Percentiles rank a stretch among this genome's conserved stretches.
Evolutionary conservation across 139 green algal species (phyloP).

Genomic region (Eudorina sp.): DNA sequence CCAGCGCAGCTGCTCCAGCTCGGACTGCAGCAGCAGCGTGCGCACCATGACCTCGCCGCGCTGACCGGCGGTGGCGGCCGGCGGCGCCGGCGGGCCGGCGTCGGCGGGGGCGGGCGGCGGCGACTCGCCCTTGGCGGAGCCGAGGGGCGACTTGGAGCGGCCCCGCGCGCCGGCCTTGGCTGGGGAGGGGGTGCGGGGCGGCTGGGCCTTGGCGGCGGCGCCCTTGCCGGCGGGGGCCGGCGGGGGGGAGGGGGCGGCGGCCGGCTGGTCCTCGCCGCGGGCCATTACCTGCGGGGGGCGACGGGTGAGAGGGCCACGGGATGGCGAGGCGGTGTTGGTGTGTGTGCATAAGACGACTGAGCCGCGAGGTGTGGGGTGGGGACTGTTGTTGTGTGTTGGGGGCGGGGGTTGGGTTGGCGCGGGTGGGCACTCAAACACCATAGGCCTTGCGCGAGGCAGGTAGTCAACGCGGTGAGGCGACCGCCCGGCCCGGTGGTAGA

Average conservation of each 20-base stretch:
- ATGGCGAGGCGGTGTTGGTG: not conserved
- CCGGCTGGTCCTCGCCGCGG: conserved; percentile 14
- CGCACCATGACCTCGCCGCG: conserved; percentile 55
- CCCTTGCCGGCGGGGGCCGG: not conserved
- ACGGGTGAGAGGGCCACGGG: not conserved
- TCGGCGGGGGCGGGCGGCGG: not conserved
- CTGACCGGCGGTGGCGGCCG: conserved; percentile 31
- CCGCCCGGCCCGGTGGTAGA: not conserved
- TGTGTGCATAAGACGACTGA: not conserved
- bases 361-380: no score
- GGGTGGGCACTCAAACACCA: no score
- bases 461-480: not conserved
- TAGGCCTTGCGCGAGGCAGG: not conserved
- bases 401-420: not conserved
- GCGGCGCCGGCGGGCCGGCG: not conserved
- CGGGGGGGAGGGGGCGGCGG: not conserved
- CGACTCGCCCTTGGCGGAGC: conserved; percentile 18
- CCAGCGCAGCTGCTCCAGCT: conserved; percentile 58
- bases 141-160: conserved; percentile 33
- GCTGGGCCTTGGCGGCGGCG: not conserved
- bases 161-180: not conserved
- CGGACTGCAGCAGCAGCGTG: conserved; percentile 32
- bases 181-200: not conserved
- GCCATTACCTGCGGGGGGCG: conserved; percentile 1
- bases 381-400: not conserved